Evolutionary conservation across 2,329 filamentous ascomycete species (phyloP).

Genomic region (Fusarium vanettenii): DNA sequence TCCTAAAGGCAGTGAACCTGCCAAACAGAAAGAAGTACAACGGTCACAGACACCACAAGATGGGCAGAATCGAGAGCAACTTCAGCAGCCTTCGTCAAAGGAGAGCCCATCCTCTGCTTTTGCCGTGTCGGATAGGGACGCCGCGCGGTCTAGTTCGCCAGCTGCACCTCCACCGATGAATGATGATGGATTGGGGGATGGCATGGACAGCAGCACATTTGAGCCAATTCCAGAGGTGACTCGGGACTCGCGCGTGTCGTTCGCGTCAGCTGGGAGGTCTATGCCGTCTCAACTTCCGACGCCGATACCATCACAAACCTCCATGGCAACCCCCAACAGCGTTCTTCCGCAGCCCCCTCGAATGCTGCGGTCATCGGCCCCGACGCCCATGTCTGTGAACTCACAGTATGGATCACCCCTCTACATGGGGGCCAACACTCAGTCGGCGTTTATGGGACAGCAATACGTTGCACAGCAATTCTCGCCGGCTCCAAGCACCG

Average conservation of each 20-base stretch:
- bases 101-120: not conserved
- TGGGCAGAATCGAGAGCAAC: not conserved
- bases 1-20: constrained; percentile 59
- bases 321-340: constrained; percentile 28
- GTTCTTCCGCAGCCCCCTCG: constrained; percentile 37
- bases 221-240: constrained; percentile 41
- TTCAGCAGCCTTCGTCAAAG: not conserved
- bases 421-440: constrained; percentile 53
- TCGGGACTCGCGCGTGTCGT: constrained; percentile 38
- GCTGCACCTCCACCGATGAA: constrained; percentile 24
- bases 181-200: constrained; percentile 32
- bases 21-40: constrained; percentile 32
- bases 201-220: constrained; percentile 35
- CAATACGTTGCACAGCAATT: constrained; percentile 48
- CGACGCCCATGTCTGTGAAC: constrained; percentile 44
- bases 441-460: constrained; percentile 50
- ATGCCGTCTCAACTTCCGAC: constrained; percentile 35
- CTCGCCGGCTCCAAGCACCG: constrained; percentile 34
- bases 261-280: constrained; percentile 31
- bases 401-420: constrained; percentile 53
- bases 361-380: constrained; percentile 41
- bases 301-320: constrained; percentile 37
- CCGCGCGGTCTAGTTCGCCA: constrained; percentile 28
- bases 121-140: not conserved
- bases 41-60: not conserved